phyloP scores from a whole-genome alignment of 768 basidiomycete species.

The Paxillus rubicundulus region DNA sequence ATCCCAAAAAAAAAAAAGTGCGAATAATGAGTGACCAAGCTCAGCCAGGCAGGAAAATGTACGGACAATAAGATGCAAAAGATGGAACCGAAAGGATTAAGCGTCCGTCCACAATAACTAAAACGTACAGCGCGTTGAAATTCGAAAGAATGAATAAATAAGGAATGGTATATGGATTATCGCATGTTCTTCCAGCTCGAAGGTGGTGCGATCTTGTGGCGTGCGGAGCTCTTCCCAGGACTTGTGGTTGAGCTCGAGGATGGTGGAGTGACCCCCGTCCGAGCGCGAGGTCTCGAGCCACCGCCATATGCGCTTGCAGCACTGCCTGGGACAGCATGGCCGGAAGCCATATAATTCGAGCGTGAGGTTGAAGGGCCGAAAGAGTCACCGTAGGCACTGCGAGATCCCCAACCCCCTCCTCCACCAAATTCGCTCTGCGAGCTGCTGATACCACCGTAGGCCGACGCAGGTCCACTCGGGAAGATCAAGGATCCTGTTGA shows the following conservation, averaged over 20 bases:
- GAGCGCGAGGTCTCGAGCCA: slow-evolving; percentile 31
- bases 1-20: slow-evolving; percentile 13
- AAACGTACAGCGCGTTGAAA: neutral
- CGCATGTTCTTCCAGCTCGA: slow-evolving; percentile 56
- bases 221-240: slow-evolving; percentile 19
- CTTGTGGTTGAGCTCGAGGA: slow-evolving; percentile 15
- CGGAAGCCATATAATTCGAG: neutral
- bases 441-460: slow-evolving; percentile 53
- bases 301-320: slow-evolving; percentile 21
- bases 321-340: slow-evolving; percentile 9
- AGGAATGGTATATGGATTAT: neutral
- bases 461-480: slow-evolving; percentile 47
- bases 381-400: slow-evolving; percentile 70
- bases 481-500: slow-evolving; percentile 48
- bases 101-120: neutral
- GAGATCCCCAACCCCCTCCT: slow-evolving; percentile 47
- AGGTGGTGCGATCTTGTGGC: slow-evolving; percentile 46
- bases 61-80: neutral
- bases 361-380: slow-evolving; percentile 42
- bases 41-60: neutral
- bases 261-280: slow-evolving; percentile 27
- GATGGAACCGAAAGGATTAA: neutral
- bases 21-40: slow-evolving; percentile 5
- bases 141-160: neutral
- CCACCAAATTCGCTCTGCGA: slow-evolving; percentile 68